Evolutionary conservation across 1,284 basidiomycete genomes (phyloP), one percentile per base, ranked within the genome.

Genomic region (Coniferiporia sulphurascens): DNA sequence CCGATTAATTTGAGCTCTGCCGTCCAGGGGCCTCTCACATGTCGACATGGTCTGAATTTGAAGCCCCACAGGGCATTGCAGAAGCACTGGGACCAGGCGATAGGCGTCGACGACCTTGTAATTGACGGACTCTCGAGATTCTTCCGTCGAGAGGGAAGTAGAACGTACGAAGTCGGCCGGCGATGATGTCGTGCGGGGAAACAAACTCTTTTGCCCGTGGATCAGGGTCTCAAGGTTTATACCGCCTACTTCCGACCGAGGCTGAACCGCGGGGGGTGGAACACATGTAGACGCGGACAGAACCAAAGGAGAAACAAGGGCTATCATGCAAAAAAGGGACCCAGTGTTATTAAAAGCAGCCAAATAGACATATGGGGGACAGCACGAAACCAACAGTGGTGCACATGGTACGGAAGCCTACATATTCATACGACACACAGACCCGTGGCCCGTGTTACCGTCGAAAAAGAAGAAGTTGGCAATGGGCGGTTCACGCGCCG

Each of bases 401-500:
- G 32, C 17, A 45, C 51, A 35, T 57, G 38, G 22, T 43, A n/a
- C 48, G 35, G 38, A 21, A 36, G 27, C 70, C 52, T 71, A 70
- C 76, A 83, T 79, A 56, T 73, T 74, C 74, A 83, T 75, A 38
- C 78, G 74, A 63, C 74, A 83, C 17, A 89, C 86, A 10, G 86
- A 87, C 5, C 85, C 89, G 17, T 83, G 82, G 54, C 89, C 89
- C 19, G 86, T 88, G 65, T 79, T 85, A 34, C 93, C 92, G 70
- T 96, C 88, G 64, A 95, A 92, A n/a, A 86, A 80, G 65, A 96
- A 87, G 68, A 98, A 89, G 71, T 99, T 98, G 55, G 90, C 87
- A 62, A 98, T 87, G 1, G 96, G 96, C 49, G 88, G 84, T 68
- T 98, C 95, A 57, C 93, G 87, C 56, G 88, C 91, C 46, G 90